Evolutionary conservation across 805 yeast species (phyloP).

Genomic region (Hanseniaspora osmophila): DNA sequence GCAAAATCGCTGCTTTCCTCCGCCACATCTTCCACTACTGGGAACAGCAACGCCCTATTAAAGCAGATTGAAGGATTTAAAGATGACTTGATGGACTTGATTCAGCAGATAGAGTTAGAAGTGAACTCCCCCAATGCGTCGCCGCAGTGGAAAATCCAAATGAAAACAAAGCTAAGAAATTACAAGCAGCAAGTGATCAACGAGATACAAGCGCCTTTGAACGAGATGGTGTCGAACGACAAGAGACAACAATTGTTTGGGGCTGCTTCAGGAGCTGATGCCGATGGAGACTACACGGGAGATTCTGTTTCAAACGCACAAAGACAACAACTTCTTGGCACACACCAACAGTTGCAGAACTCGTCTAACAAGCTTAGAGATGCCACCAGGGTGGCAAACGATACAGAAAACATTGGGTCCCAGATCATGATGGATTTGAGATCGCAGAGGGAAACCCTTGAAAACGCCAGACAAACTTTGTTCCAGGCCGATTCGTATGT

Average conservation of each 20-base stretch:
- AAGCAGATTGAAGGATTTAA: constrained; percentile 19
- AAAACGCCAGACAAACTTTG: constrained; percentile 72
- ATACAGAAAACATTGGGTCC: constrained; percentile 85
- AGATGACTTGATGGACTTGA: constrained; percentile 35
- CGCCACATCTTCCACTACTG: constrained; percentile 12
- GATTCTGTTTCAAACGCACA: constrained; percentile 36
- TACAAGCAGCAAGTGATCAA: constrained; percentile 47
- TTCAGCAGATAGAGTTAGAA: constrained; percentile 81
- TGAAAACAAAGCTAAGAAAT: constrained; percentile 63
- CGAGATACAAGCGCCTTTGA: constrained; percentile 40
- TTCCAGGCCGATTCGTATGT: constrained; percentile 87
- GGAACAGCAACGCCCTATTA: constrained; percentile 15
- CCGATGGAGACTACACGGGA: constrained; percentile 21
- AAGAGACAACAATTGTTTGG: constrained; percentile 70
- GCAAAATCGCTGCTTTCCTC: constrained; percentile 10
- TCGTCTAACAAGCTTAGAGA: constrained; percentile 74
- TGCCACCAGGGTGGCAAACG: constrained; percentile 79
- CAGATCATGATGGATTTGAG: constrained; percentile 77
- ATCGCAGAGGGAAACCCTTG: constrained; percentile 84
- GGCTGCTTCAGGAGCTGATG: constrained; percentile 12
- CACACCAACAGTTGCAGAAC: constrained; percentile 68
- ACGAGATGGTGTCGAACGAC: constrained; percentile 47
- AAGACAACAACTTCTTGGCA: constrained; percentile 64
- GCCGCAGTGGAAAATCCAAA: constrained; percentile 36
- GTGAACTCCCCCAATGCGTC: constrained; percentile 50